Base-by-base conservation (phyloP, 108 stramenopile genomes). In the Aurantiochytrium sp. region DNA sequence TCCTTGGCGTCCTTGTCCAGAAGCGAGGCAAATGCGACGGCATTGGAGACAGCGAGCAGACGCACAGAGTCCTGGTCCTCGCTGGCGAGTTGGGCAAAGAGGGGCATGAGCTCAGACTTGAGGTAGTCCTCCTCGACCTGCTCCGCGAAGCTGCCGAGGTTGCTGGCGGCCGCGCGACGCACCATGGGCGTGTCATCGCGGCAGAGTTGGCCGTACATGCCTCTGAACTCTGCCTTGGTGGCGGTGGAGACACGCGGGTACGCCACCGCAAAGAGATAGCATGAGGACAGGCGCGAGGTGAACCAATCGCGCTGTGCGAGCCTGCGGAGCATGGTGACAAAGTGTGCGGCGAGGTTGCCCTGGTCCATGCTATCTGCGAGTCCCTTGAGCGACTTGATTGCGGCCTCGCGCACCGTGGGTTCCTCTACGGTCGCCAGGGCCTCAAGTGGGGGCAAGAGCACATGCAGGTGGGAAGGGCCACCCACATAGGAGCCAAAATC, bases 151-250 rank as follows among this genome's bases (percentile, higher is more conserved):
- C 76, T 87, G 43, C 96, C 98, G 43, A 98, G 92, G 90, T 95
- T 92, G 58, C 95, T 92, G 4, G 95, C 92, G 18, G 98, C 96
- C n/a, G 96, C 95, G 28, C 97, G 89, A 19, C 97, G 94, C 28
- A 98, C 98, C 97, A 97, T 98, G 58, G 98, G 97, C 25, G 97
- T 97, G 89, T 97, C 97, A 89, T 99, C 98, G 23, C 90, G 91
- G 90, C 97, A 97, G 0, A 99, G 93, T 28, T 90, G 88, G 8
- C 93, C 93, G 92, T 96, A 97, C 71, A 92, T 47, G 89, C 51
- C 60, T 58, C 57, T 45, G 59, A 91, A 72, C 55, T 76, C 64
- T 29, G 14, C 42, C 60, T 49, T 87, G 42, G 55, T 43, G 5
- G 72, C 51, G 43, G 73, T 21, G 25, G 89, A 28, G 5, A 89